phyloP scores from a whole-genome alignment of 306 rosid genomes.

The Fragaria vesca region DNA sequence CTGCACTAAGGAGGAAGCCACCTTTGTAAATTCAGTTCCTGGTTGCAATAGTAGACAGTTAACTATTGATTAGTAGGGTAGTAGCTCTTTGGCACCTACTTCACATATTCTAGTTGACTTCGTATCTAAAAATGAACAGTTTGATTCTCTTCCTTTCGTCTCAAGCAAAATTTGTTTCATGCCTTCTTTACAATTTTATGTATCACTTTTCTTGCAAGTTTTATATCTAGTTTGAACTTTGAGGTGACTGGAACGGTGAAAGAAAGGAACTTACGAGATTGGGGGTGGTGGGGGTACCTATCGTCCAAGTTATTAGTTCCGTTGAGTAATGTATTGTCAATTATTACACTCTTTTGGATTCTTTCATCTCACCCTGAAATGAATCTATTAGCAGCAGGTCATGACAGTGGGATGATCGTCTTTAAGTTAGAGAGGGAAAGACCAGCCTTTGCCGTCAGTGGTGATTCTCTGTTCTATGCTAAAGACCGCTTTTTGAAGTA shows the following conservation, averaged over 20 bases:
- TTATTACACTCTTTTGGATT: slow-evolving; percentile 55
- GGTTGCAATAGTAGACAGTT: not conserved
- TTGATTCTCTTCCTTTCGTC: not conserved
- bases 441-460: slow-evolving; percentile 83
- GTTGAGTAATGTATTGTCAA: not conserved
- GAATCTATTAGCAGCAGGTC: slow-evolving; percentile 97
- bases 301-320: not conserved
- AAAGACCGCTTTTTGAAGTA: slow-evolving; percentile 85
- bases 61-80: not conserved
- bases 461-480: slow-evolving; percentile 68
- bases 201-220: not conserved
- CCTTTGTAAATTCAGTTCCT: not conserved
- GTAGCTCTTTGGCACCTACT: not conserved
- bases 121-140: not conserved
- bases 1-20: not conserved
- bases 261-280: not conserved
- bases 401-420: slow-evolving; percentile 96
- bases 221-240: not conserved
- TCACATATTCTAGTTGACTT: not conserved
- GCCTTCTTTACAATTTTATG: not conserved
- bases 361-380: slow-evolving; percentile 95
- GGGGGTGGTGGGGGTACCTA: not conserved
- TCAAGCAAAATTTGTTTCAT: not conserved
- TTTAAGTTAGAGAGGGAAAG: slow-evolving; percentile 95
- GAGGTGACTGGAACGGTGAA: not conserved